Conservation (phyloP, 2,329 filamentous ascomycete genomes). For the Fusarium buxicola region DNA sequence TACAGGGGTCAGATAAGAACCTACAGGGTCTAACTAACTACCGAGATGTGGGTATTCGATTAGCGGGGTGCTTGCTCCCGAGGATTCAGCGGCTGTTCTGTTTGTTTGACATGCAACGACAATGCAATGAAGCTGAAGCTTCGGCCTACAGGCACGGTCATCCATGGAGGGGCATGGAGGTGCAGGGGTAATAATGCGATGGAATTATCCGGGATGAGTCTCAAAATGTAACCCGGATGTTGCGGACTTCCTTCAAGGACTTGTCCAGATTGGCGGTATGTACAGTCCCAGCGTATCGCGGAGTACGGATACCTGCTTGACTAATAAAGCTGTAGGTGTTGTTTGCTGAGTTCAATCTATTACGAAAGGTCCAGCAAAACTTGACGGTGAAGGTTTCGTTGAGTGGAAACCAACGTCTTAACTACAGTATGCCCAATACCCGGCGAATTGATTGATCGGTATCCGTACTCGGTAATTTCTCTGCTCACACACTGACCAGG, state of each 20-base stretch:
- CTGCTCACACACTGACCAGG: background rate
- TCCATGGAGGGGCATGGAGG: conserved; percentile 1
- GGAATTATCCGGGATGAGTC: background rate
- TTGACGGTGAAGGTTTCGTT: too few relatives aligned
- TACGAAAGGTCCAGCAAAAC: background rate
- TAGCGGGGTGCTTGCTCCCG: conserved; percentile 22
- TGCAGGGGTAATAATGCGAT: conserved; percentile 5
- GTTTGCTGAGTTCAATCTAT: background rate
- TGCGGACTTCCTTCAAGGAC: background rate
- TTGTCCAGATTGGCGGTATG: background rate
- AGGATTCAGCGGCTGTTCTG: too few relatives aligned
- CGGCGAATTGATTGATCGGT: background rate
- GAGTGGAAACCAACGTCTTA: too few relatives aligned
- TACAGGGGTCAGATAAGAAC: conserved; percentile 6
- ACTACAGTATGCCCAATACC: too few relatives aligned
- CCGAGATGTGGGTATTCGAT: conserved; percentile 10
- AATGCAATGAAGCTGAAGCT: background rate
- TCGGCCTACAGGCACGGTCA: conserved; percentile 1
- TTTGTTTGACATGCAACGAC: too few relatives aligned
- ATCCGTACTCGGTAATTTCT: too few relatives aligned
- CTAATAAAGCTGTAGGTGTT: too few relatives aligned
- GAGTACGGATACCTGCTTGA: too few relatives aligned
- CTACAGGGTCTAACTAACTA: conserved; percentile 8
- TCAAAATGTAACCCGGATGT: background rate
- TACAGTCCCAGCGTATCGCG: too few relatives aligned